Conservation (phyloP, 2,329 filamentous ascomycete species). For the Leptographium galeiforme region DNA sequence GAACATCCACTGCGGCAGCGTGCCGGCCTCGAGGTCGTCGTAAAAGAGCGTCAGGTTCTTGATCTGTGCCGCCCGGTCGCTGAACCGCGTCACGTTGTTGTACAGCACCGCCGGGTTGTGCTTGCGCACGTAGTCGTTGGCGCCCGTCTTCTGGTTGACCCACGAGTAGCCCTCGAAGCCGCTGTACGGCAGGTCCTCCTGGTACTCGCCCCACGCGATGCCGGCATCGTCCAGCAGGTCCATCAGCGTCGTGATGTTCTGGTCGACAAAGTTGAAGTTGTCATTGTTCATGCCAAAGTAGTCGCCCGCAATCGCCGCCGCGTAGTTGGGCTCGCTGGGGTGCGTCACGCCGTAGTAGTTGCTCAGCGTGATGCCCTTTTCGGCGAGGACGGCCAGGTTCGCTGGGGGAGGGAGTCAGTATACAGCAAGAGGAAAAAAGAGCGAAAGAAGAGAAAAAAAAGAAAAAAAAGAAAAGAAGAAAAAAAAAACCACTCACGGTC, state of each 20-base stretch:
- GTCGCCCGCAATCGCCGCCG: constrained; percentile 53
- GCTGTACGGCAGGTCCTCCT: constrained; percentile 64
- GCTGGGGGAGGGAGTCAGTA: constrained; percentile 13
- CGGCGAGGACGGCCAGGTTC: constrained; percentile 43
- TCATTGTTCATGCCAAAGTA: constrained; percentile 64
- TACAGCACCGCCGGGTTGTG: constrained; percentile 59
- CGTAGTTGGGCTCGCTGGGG: constrained; percentile 65
- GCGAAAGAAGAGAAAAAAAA: too few relatives aligned
- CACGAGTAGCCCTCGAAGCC: constrained; percentile 55
- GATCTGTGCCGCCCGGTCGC: constrained; percentile 49
- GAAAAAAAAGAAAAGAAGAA: neutral
- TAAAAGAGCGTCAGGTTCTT: constrained; percentile 64
- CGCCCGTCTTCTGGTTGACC: constrained; percentile 50
- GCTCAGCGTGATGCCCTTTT: constrained; percentile 47
- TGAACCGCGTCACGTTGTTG: constrained; percentile 46
- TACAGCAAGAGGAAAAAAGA: neutral
- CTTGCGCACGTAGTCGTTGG: constrained; percentile 71
- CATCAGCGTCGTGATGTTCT: constrained; percentile 52
- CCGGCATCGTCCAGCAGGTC: constrained; percentile 53
- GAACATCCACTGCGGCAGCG: constrained; percentile 59
- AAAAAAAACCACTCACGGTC: constrained; percentile 37
- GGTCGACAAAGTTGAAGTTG: constrained; percentile 41
- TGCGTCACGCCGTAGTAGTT: constrained; percentile 53
- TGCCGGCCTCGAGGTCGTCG: constrained; percentile 47
- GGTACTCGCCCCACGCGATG: constrained; percentile 59